Evolutionary conservation across 1,139 yeast species (phyloP).

Genomic region (Pichia terricola): DNA sequence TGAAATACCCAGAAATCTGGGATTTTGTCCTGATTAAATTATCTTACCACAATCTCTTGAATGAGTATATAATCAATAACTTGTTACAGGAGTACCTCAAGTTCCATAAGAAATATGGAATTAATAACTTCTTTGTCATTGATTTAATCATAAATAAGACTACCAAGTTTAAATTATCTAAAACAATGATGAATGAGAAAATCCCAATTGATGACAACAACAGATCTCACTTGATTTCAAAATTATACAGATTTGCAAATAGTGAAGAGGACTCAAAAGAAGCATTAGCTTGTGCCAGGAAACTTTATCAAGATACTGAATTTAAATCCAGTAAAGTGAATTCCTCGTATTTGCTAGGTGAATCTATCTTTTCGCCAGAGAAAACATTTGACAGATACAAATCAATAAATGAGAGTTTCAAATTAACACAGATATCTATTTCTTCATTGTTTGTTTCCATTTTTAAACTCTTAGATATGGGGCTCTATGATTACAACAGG

Average conservation of each 20-base stretch:
- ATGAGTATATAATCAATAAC: constrained; percentile 9
- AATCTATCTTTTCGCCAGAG: constrained; percentile 32
- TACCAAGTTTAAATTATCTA: constrained; percentile 6
- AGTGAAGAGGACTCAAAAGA: constrained; percentile 1
- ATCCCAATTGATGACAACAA: constrained; percentile 19
- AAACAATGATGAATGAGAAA: constrained; percentile 11
- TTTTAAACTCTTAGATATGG: constrained; percentile 17
- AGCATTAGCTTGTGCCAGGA: constrained; percentile 15
- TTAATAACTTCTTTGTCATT: constrained; percentile 13
- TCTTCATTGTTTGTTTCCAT: constrained; percentile 32
- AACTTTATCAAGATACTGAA: constrained; percentile 10
- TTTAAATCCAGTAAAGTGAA: constrained; percentile 17
- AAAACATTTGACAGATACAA: constrained; percentile 30
- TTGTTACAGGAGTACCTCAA: constrained; percentile 15
- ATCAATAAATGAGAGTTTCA: constrained; percentile 11
- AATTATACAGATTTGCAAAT: constrained; percentile 17
- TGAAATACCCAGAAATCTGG: constrained; percentile 24
- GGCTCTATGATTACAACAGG: constrained; percentile 4
- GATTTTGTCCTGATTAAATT: constrained; percentile 19
- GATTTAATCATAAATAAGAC: constrained; percentile 18
- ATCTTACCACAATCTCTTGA: constrained; percentile 13
- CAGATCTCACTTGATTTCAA: constrained; percentile 18
- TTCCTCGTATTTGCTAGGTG: constrained; percentile 30
- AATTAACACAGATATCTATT: constrained; percentile 32
- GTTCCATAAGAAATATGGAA: constrained; percentile 3